These are phyloP conservation scores for Mesotaenium endlicherianum DNA, from an alignment of 139 green algal species.

Conservation along the genomic window DNA sequence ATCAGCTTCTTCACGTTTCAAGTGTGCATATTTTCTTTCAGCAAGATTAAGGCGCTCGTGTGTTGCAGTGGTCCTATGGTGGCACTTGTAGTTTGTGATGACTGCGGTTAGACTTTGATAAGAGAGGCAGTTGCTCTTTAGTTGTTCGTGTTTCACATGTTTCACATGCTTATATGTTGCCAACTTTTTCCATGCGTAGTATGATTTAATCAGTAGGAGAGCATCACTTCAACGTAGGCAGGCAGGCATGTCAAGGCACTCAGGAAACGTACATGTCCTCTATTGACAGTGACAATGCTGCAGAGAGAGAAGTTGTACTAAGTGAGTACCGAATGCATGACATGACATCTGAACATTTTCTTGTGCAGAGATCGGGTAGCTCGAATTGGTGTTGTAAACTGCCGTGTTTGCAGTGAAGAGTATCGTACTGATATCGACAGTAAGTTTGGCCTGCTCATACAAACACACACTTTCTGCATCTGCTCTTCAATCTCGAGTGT, in stretches of 20 bases:
- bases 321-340: neutral
- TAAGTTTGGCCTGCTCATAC: too few relatives aligned
- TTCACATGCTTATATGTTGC: neutral
- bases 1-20: neutral
- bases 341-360: neutral
- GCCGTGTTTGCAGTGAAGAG: constrained; percentile 22
- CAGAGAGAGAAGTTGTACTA: neutral
- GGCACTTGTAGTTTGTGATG: neutral
- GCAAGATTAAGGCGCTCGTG: neutral
- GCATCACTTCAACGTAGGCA: neutral
- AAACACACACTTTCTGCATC: too few relatives aligned
- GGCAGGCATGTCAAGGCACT: neutral
- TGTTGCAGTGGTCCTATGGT: neutral
- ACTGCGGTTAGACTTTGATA: neutral
- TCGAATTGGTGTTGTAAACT: constrained; percentile 8
- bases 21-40: neutral
- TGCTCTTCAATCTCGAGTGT: too few relatives aligned
- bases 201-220: neutral
- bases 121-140: neutral
- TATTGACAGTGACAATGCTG: neutral
- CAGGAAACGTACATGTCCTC: neutral
- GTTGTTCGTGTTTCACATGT: neutral
- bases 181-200: neutral
- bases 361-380: constrained; percentile 4
- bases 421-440: constrained; percentile 18